Evolutionary conservation across 2,329 filamentous ascomycete species (phyloP), one percentile per base, ranked within the genome.

Genomic region (Claviceps paspali): DNA sequence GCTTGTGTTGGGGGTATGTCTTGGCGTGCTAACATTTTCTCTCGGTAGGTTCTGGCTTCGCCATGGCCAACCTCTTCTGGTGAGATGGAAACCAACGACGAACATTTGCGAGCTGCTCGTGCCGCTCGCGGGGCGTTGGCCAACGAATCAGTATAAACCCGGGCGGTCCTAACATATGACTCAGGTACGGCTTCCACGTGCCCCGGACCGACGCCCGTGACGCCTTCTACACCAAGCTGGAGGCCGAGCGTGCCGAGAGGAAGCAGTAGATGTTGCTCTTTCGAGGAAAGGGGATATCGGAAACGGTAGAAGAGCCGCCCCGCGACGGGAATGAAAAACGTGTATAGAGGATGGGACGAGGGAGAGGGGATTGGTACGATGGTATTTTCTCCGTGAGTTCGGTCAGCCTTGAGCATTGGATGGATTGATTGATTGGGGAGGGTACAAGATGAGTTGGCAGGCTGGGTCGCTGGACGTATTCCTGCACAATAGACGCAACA

Each of bases 161-260:
- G n/a, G n/a, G n/a, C n/a, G n/a, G n/a, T n/a, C 9, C 30, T 41
- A 22, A 38, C 23, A n/a, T 5, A 11, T 17, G n/a, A 39, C 11
- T 11, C 46, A 76, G 71, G 71, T 71, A 75, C 64, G 71, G 72
- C 55, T 76, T 55, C 63, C 72, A 76, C 62, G 60, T 74, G 52
- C 72, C 71, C 47, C 70, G 71, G 56, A 73, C 68, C 51, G 55
- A 65, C 52, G 64, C 62, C 45, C 71, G 72, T 53, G 72, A 76
- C 59, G 59, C 59, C 56, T 67, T 64, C 66, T 75, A 75, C 63
- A 56, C 57, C 58, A 64, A 71, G 59, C 59, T 74, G 43, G 72
- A 76, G 63, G 62, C 65, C 49, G 57, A 73, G 57, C 69, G 70
- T 41, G 67, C 53, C 36, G 51, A 55, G 41, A 54, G 56, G 47